Evolutionary conservation across 805 yeast genomes (phyloP), one percentile per base, ranked within the genome.

Genomic region (Pichia sporocuriosa): DNA sequence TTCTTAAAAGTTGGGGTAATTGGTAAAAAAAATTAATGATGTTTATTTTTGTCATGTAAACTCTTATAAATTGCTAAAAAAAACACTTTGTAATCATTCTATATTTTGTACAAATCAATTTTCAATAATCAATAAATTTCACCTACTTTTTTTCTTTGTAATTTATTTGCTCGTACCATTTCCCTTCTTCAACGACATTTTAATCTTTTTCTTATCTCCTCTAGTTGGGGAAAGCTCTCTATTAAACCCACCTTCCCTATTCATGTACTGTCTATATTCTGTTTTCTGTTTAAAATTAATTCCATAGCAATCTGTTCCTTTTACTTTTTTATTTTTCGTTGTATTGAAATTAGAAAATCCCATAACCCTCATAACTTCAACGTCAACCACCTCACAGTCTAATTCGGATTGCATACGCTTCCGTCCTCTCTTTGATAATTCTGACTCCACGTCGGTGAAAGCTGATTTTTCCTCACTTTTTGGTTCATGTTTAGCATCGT

Each of bases 211-310:
- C 19, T 21, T 35, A 16, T 49, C 50, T 10, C 24, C 35, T 31
- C 52, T 42, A 10, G 51, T 47, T 1, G 80, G 81, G 3, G 80
- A 75, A 29, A 75, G 55, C 1, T 76, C 69, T 40, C 81, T 59
- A 50, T 75, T 76, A 56, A 73, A 75, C 3, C 81, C 81, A 48
- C 71, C 73, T 12, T 58, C 66, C 42, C 80, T 60, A 53, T 76
- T 77, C 77, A 75, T 75, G 47, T 77, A 77, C 56, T 77, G 82
- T 51, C 83, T 64, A 52, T 73, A 77, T 31, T 68, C 68, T 0
- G 74, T 61, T 40, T 65, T 65, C 8, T 48, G 52, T 40, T 59
- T 61, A 42, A 61, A 62, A 2, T 58, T 61, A 0, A 65, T 62
- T 1, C 77, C 79, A 22, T 54, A 58, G 16, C 70, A 72, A 40